phyloP scores from a whole-genome alignment of 164 flowering plant species.

The Tetracentron sinense region DNA sequence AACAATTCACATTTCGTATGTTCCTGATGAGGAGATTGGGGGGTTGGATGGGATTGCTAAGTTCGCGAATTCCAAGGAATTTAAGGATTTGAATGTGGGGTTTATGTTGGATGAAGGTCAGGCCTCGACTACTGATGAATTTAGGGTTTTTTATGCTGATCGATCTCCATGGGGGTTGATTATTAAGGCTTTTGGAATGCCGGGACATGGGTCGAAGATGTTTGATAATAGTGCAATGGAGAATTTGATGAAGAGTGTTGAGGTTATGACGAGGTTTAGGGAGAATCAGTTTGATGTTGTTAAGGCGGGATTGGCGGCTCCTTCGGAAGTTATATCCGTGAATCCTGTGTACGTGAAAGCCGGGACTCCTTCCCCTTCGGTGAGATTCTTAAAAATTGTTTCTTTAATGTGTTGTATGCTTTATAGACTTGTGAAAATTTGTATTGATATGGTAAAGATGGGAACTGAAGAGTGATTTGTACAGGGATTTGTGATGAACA shows the following conservation, averaged over 20 bases:
- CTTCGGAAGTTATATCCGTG: slow-evolving; percentile 79
- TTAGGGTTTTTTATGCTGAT: slow-evolving; percentile 83
- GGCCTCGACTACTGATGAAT: slow-evolving; percentile 58
- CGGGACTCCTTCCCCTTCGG: slow-evolving; percentile 58
- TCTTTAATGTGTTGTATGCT: background rate
- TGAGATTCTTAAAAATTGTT: slow-evolving; percentile 27
- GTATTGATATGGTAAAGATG: background rate
- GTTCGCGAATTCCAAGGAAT: slow-evolving; percentile 57
- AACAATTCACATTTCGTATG: slow-evolving; percentile 55
- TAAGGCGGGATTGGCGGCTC: slow-evolving; percentile 62
- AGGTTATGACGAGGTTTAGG: slow-evolving; percentile 57
- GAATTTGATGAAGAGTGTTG: slow-evolving; percentile 88
- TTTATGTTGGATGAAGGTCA: slow-evolving; percentile 91
- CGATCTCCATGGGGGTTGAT: slow-evolving; percentile 62
- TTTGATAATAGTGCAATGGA: slow-evolving; percentile 80
- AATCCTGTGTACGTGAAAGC: slow-evolving; percentile 81
- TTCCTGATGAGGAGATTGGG: slow-evolving; percentile 94
- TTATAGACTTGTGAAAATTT: background rate
- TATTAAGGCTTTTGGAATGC: slow-evolving; percentile 63
- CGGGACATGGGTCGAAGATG: slow-evolving; percentile 88
- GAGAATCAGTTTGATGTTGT: slow-evolving; percentile 72
- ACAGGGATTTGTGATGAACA: slow-evolving; percentile 91
- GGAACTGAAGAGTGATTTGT: slow-evolving; percentile 6
- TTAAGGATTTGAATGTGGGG: slow-evolving; percentile 67
- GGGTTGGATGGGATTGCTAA: slow-evolving; percentile 62